phyloP scores from a whole-genome alignment of 805 yeast genomes.

The Cyberlindnera mycetangii region DNA sequence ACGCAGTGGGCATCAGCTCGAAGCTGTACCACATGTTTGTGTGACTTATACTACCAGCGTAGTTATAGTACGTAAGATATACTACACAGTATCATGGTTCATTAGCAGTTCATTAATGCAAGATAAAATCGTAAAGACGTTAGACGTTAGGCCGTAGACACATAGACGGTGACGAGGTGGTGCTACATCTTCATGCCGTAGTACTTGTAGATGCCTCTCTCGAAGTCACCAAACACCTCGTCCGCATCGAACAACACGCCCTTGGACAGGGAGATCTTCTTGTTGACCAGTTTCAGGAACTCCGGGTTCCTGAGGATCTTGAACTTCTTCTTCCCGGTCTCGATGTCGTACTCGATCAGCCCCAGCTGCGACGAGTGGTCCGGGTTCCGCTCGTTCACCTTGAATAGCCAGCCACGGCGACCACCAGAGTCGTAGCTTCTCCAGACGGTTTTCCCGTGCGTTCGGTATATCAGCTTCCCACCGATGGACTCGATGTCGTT shows the following conservation, averaged over 20 bases:
- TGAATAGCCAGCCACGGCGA: slow-evolving; percentile 78
- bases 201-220: slow-evolving; percentile 43
- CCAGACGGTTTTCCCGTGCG: slow-evolving; percentile 27
- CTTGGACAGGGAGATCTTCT: slow-evolving; percentile 34
- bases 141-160: background rate
- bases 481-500: slow-evolving; percentile 41
- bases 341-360: slow-evolving; percentile 56
- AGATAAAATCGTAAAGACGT: background rate
- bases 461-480: slow-evolving; percentile 24
- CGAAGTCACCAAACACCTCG: slow-evolving; percentile 39
- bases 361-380: slow-evolving; percentile 32
- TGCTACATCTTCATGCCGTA: slow-evolving; percentile 37
- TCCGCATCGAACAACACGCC: slow-evolving; percentile 37
- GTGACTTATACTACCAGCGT: too few relatives aligned
- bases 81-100: background rate
- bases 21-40: background rate
- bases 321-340: slow-evolving; percentile 58
- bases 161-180: too few relatives aligned
- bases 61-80: background rate
- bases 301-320: slow-evolving; percentile 37
- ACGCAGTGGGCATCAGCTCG: background rate
- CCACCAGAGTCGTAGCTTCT: slow-evolving; percentile 45
- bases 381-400: slow-evolving; percentile 33
- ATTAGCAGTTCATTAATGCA: background rate
- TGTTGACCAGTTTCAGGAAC: slow-evolving; percentile 37